Conservation (phyloP, 2,329 filamentous ascomycete genomes). For the Penicillium palitans region DNA sequence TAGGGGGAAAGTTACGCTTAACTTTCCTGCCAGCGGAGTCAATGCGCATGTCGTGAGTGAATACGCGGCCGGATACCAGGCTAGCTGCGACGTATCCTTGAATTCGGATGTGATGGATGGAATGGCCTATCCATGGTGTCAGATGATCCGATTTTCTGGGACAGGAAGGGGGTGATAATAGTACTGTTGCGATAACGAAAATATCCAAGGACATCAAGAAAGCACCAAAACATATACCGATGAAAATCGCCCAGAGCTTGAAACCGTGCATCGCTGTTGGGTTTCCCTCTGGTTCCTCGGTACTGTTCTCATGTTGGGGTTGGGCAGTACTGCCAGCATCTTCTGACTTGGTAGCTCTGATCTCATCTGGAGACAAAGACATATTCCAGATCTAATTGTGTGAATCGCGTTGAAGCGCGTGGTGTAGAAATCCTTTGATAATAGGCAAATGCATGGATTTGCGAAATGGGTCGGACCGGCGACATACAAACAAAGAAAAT, state of each 20-base stretch:
- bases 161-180: background rate
- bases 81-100: conserved; percentile 6
- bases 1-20: conserved; percentile 4
- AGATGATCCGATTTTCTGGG: background rate
- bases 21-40: conserved; percentile 14
- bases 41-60: conserved; percentile 13
- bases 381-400: background rate
- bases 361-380: background rate
- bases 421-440: background rate
- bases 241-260: conserved; percentile 9
- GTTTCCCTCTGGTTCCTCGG: background rate
- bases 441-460: background rate
- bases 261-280: conserved; percentile 8
- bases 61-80: conserved; percentile 14
- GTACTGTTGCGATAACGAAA: conserved; percentile 4
- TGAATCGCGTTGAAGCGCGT: background rate
- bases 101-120: conserved; percentile 6
- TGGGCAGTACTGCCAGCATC: background rate
- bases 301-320: background rate
- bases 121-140: conserved; percentile 2
- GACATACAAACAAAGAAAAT: background rate
- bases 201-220: conserved; percentile 10
- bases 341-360: background rate
- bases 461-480: background rate
- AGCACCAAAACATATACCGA: conserved; percentile 8